Conservation (phyloP, 2,329 filamentous ascomycete genomes). For the Botrytis elliptica region DNA sequence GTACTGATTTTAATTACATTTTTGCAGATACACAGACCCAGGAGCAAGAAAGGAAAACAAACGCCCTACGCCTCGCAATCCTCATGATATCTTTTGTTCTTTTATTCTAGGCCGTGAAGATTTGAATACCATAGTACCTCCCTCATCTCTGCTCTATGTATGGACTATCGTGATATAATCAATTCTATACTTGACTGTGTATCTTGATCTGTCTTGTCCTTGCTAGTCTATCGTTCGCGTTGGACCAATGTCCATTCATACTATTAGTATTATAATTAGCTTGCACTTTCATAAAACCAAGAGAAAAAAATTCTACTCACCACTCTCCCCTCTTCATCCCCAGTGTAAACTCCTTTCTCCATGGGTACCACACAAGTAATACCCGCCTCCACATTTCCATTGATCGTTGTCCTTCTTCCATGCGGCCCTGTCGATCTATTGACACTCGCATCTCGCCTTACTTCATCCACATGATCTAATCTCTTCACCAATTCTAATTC, state of each 20-base stretch:
- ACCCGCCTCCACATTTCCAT: constrained; percentile 57
- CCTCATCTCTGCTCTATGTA: not conserved
- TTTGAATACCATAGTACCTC: not conserved
- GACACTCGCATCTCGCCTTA: constrained; percentile 50
- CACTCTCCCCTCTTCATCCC: constrained; percentile 89
- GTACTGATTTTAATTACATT: not conserved
- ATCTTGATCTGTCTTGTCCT: not conserved
- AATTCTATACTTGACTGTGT: constrained; percentile 1
- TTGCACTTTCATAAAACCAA: not conserved
- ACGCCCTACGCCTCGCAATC: constrained; percentile 7
- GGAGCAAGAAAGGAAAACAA: not conserved
- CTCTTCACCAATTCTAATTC: constrained; percentile 74
- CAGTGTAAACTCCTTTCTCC: constrained; percentile 83
- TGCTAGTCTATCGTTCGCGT: constrained; percentile 42
- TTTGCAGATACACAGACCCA: not conserved
- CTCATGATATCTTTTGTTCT: not conserved
- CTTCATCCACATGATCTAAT: constrained; percentile 75
- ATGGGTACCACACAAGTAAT: constrained; percentile 87
- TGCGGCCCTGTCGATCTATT: constrained; percentile 35
- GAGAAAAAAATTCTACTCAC: constrained; percentile 50
- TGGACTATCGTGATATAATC: constrained; percentile 4
- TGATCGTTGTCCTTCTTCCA: constrained; percentile 11
- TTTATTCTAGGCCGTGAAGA: not conserved
- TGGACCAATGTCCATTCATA: constrained; percentile 49
- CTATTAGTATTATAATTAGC: constrained; percentile 26